A percentile compares a stretch with the other conserved stretches of the same genome.
phyloP scores from a whole-genome alignment of 495 filamentous ascomycete genomes.

The Talaromyces wortmannii region DNA sequence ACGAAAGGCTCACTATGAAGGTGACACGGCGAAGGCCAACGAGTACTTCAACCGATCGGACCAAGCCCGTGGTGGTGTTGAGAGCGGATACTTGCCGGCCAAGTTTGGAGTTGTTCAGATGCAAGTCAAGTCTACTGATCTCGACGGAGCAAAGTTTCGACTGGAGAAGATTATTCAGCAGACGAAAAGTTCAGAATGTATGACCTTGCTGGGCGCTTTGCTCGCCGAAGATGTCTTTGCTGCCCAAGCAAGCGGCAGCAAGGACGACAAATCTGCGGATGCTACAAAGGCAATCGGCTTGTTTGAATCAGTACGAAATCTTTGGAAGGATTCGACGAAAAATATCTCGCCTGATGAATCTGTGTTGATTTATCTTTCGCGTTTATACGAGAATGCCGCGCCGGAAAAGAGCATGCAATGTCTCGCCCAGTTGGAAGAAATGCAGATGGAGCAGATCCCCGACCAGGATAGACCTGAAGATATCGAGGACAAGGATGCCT shows the following conservation, averaged over 20 bases:
- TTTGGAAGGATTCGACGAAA: conserved; percentile 89
- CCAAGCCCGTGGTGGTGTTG: conserved; percentile 76
- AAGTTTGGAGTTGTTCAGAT: conserved; percentile 91
- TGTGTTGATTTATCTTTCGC: conserved; percentile 86
- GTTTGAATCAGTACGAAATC: conserved; percentile 74
- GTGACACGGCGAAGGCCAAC: conserved; percentile 57
- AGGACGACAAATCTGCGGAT: conserved; percentile 82
- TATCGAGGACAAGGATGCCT: conserved; percentile 55
- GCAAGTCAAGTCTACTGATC: conserved; percentile 73
- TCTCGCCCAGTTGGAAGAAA: conserved; percentile 79
- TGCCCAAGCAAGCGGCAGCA: conserved; percentile 59
- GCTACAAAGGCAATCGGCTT: conserved; percentile 74
- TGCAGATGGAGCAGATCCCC: conserved; percentile 69
- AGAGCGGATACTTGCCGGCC: conserved; percentile 82
- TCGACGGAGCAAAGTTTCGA: conserved; percentile 85
- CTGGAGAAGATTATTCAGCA: conserved; percentile 89
- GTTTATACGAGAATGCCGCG: conserved; percentile 77
- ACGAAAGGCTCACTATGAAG: conserved; percentile 74
- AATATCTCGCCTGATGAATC: conserved; percentile 72
- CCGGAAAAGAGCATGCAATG: conserved; percentile 91
- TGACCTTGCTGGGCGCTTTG: conserved; percentile 80
- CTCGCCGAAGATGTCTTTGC: conserved; percentile 91
- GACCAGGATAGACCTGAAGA: conserved; percentile 60
- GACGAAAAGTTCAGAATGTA: conserved; percentile 80
- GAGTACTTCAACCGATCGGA: conserved; percentile 87